Evolutionary conservation across 108 stramenopile genomes (phyloP).

Genomic region (Skeletonema menzelii): DNA sequence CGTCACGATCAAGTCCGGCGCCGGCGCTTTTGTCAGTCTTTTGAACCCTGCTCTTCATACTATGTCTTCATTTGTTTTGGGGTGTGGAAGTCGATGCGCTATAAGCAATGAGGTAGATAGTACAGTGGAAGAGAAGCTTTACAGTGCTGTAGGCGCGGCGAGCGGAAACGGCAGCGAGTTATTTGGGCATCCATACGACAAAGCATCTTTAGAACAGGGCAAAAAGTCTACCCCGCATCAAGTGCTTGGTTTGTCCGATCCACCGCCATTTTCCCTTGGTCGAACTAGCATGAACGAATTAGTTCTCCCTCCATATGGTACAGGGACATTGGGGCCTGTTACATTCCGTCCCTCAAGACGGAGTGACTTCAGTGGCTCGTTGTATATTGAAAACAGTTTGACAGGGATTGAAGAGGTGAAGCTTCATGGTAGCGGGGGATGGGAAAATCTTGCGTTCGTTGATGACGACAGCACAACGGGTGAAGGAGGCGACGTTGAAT

Average conservation of each 20-base stretch:
- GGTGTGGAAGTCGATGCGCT: constrained; percentile 76
- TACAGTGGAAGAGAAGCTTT: constrained; percentile 31
- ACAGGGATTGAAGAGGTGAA: constrained; percentile 78
- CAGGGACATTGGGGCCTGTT: constrained; percentile 72
- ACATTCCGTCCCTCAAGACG: constrained; percentile 77
- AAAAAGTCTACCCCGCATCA: constrained; percentile 30
- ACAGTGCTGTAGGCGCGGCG: constrained; percentile 73
- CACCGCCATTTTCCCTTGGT: constrained; percentile 70
- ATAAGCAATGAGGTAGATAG: constrained; percentile 42
- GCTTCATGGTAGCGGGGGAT: constrained; percentile 58
- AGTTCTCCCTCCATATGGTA: constrained; percentile 70
- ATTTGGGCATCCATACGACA: constrained; percentile 35
- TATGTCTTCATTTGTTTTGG: constrained; percentile 61
- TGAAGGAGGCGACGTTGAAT: constrained; percentile 68
- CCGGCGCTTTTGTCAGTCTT: constrained; percentile 64
- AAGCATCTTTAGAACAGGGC: constrained; percentile 5
- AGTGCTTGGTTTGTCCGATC: constrained; percentile 33
- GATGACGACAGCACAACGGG: constrained; percentile 43
- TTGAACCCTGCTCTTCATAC: constrained; percentile 68
- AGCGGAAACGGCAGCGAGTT: constrained; percentile 58
- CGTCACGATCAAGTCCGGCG: constrained; percentile 65
- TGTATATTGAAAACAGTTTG: constrained; percentile 80
- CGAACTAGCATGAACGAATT: constrained; percentile 62
- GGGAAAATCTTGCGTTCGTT: constrained; percentile 70
- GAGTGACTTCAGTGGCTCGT: constrained; percentile 52